Conservation (phyloP, 208 protist genomes). For the Acanthamoeba triangularis region DNA sequence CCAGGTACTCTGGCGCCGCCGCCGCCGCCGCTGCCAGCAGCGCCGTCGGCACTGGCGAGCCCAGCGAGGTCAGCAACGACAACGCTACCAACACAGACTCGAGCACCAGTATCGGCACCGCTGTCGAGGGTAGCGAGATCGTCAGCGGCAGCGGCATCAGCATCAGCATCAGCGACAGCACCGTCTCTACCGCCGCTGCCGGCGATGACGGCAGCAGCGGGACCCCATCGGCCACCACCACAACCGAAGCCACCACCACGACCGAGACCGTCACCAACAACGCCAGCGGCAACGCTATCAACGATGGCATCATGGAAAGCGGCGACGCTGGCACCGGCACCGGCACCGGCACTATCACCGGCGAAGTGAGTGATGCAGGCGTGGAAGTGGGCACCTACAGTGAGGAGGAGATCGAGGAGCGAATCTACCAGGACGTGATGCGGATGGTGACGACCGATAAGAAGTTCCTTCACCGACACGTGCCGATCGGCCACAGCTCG, state of each 20-base stretch:
- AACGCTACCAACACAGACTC: not conserved
- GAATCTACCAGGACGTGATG: slow-evolving; percentile 54
- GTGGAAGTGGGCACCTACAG: not conserved
- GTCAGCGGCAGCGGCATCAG: not conserved
- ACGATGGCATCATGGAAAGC: not conserved
- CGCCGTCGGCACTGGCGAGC: too few species aligned
- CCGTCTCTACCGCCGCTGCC: not conserved
- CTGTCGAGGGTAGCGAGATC: not conserved
- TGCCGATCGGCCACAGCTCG: slow-evolving; percentile 5
- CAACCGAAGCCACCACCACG: not conserved
- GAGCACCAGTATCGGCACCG: not conserved
- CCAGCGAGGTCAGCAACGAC: too few species aligned
- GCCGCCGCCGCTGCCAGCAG: too few species aligned
- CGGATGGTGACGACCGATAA: slow-evolving; percentile 7
- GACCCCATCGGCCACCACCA: not conserved
- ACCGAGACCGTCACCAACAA: not conserved
- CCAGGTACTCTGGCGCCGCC: not conserved
- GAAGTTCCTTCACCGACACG: slow-evolving; percentile 37
- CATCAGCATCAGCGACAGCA: not conserved
- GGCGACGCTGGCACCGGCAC: too few species aligned
- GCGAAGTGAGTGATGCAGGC: not conserved
- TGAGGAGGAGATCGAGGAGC: slow-evolving; percentile 9
- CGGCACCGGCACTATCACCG: too few species aligned
- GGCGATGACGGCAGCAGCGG: not conserved
- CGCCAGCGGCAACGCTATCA: not conserved